Evolutionary conservation across 2,329 filamentous ascomycete species (phyloP).

Genomic region (Cladosporium sphaerospermum): DNA sequence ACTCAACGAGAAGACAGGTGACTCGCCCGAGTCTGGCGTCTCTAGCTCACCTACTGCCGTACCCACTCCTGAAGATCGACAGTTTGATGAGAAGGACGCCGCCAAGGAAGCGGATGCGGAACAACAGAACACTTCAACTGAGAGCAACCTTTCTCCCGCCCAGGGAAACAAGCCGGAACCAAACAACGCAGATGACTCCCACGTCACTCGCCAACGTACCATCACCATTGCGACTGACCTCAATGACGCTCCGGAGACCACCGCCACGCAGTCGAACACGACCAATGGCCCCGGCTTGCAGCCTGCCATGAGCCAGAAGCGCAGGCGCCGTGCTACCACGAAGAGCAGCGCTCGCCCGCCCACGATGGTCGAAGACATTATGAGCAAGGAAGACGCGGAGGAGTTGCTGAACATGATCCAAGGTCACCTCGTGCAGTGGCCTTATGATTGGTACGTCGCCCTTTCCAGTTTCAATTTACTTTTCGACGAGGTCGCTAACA

Average conservation of each 20-base stretch:
- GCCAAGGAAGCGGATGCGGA: constrained; percentile 14
- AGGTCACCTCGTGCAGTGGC: constrained; percentile 83
- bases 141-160: background rate
- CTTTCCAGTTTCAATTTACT: background rate
- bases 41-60: constrained; percentile 26
- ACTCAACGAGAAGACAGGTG: constrained; percentile 22
- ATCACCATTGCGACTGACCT: constrained; percentile 20
- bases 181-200: constrained; percentile 23
- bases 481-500: background rate
- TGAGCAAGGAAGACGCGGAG: constrained; percentile 70
- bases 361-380: constrained; percentile 65
- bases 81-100: constrained; percentile 25
- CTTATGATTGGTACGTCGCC: constrained; percentile 71
- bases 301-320: constrained; percentile 44
- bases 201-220: constrained; percentile 27
- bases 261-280: constrained; percentile 21
- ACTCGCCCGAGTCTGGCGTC: constrained; percentile 18
- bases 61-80: constrained; percentile 21
- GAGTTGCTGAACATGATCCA: constrained; percentile 75
- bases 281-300: constrained; percentile 14
- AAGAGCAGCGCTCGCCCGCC: constrained; percentile 57
- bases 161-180: constrained; percentile 23
- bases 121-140: constrained; percentile 9
- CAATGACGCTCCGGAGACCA: constrained; percentile 25
- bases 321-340: constrained; percentile 63